Evolutionary conservation across 169 alveolate species (phyloP).

Genomic region (Eimeria falciformis): DNA sequence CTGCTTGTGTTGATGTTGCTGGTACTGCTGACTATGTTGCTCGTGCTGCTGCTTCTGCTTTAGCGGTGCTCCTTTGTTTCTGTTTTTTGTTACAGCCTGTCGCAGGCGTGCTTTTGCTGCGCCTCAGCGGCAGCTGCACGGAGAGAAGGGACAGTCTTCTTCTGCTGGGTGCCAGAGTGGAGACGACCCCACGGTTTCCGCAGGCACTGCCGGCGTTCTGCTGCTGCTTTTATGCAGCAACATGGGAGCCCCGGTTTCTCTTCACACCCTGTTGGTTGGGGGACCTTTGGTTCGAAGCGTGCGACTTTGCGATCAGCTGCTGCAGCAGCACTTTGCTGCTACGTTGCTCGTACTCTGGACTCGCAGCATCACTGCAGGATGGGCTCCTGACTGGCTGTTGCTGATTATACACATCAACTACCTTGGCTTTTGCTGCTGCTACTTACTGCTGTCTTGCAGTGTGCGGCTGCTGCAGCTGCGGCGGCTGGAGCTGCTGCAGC

Average conservation of each 20-base stretch:
- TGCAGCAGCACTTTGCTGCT: conserved; percentile 45
- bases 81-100: conserved; percentile 26
- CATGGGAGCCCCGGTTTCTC: conserved; percentile 59
- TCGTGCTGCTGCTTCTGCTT: not conserved
- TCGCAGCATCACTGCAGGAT: conserved; percentile 37
- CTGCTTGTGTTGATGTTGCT: not conserved
- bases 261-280: conserved; percentile 23
- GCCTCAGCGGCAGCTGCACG: conserved; percentile 11
- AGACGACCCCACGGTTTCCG: conserved; percentile 32
- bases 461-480: conserved; percentile 66
- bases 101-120: not conserved
- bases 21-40: not conserved
- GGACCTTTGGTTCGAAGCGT: conserved; percentile 54
- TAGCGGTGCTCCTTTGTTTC: not conserved
- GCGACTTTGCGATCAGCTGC: conserved; percentile 55
- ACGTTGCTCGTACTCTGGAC: conserved; percentile 36
- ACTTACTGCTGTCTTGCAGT: conserved; percentile 34
- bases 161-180: not conserved
- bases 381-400: conserved; percentile 39
- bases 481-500: not conserved
- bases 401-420: conserved; percentile 12
- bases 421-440: conserved; percentile 46
- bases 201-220: conserved; percentile 11
- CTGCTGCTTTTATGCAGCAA: conserved; percentile 17
- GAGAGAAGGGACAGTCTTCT: not conserved